Percentiles rank a stretch among this genome's conserved stretches.
phyloP scores from a whole-genome alignment of 108 stramenopile genomes.

The Cyclotella sp. region DNA sequence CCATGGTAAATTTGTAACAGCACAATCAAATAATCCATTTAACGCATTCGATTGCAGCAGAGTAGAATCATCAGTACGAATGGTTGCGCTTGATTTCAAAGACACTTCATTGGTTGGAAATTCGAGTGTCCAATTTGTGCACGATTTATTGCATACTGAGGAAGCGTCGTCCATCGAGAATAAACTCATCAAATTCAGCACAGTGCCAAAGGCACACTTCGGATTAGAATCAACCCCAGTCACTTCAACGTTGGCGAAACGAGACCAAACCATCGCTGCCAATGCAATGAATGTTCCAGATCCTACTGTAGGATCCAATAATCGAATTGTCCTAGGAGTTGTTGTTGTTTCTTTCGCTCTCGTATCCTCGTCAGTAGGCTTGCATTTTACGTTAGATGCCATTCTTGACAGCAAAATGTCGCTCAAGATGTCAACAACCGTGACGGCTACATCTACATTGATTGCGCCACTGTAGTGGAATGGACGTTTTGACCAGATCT shows the following conservation, averaged over 20 bases:
- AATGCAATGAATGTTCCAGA: conserved; percentile 74
- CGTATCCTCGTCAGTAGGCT: not conserved
- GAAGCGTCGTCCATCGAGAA: conserved; percentile 28
- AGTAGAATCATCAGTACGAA: conserved; percentile 16
- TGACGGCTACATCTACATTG: conserved; percentile 59
- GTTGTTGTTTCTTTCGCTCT: not conserved
- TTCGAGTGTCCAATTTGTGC: not conserved
- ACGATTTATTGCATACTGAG: not conserved
- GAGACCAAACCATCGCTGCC: conserved; percentile 43
- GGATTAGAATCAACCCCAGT: conserved; percentile 67
- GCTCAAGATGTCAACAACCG: conserved; percentile 55
- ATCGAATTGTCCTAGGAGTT: conserved; percentile 9
- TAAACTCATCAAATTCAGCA: conserved; percentile 52
- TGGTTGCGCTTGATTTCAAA: conserved; percentile 8
- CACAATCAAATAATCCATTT: conserved; percentile 50
- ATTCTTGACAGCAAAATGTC: conserved; percentile 14
- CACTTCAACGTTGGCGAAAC: conserved; percentile 28
- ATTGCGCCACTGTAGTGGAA: conserved; percentile 81
- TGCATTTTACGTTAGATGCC: not conserved
- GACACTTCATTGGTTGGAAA: not conserved
- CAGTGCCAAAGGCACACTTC: conserved; percentile 58
- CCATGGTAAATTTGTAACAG: conserved; percentile 76
- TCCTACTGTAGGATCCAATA: conserved; percentile 73
- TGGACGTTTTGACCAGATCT: conserved; percentile 62
- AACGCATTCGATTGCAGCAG: not conserved